These are phyloP conservation scores for Rhizoclosmatium sp. DNA, from an alignment of 192 early-diverging fungal genomes.

Conservation along the genomic window DNA sequence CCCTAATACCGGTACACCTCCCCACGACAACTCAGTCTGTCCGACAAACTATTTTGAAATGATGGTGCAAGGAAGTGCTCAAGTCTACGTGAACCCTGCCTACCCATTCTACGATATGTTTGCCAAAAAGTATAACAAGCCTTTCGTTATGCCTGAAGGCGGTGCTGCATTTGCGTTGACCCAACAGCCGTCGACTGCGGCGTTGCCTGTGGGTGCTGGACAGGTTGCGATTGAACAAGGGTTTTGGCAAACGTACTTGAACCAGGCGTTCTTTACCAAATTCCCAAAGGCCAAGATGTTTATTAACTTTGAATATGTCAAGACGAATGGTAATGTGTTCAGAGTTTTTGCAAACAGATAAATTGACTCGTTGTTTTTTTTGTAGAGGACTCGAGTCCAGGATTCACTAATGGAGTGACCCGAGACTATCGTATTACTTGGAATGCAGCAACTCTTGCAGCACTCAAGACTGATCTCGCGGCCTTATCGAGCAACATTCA, in stretches of 20 bases:
- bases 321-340: constrained; percentile 6
- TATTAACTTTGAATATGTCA: constrained; percentile 35
- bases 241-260: constrained; percentile 40
- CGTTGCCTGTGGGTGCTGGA: constrained; percentile 9
- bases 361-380: background rate
- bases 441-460: constrained; percentile 23
- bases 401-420: constrained; percentile 15
- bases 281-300: constrained; percentile 45
- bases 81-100: background rate
- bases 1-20: background rate
- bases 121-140: background rate
- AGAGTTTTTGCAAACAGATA: background rate
- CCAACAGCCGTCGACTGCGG: background rate
- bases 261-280: constrained; percentile 17
- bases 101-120: constrained; percentile 30
- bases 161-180: constrained; percentile 33
- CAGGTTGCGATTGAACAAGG: constrained; percentile 21
- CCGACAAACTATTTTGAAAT: background rate
- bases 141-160: constrained; percentile 33
- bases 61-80: constrained; percentile 26
- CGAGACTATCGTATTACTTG: constrained; percentile 37
- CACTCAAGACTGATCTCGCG: constrained; percentile 27
- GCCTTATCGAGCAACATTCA: background rate
- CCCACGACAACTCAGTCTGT: background rate
- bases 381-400: background rate